Conservation (phyloP, 202 grass and related monocot species). For the Setaria viridis region DNA sequence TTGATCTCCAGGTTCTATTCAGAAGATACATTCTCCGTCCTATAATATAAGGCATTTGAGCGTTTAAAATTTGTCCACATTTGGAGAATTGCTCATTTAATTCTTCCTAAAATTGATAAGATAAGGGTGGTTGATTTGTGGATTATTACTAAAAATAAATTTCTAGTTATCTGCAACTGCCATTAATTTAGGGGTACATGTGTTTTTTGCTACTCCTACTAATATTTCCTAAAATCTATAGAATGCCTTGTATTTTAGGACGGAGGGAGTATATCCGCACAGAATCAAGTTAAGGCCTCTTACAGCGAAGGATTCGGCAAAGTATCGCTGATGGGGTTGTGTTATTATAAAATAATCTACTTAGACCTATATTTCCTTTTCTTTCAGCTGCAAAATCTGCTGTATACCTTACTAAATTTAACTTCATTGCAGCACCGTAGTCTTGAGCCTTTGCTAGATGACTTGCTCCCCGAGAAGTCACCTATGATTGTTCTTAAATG, state of each 20-base stretch:
- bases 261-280: slow-evolving; percentile 56
- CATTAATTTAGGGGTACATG: too few species aligned
- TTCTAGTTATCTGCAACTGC: too few species aligned
- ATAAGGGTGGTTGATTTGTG: too few species aligned
- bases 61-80: too few species aligned
- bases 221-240: too few species aligned
- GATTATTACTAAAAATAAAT: too few species aligned
- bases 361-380: background rate
- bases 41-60: too few species aligned
- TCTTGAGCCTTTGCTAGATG: slow-evolving; percentile 86
- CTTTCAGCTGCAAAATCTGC: slow-evolving; percentile 16
- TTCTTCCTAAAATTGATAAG: too few species aligned
- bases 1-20: slow-evolving; percentile 63
- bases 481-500: slow-evolving; percentile 93
- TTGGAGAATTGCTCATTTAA: too few species aligned
- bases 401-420: slow-evolving; percentile 28
- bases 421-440: slow-evolving; percentile 74
- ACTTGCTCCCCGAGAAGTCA: slow-evolving; percentile 84
- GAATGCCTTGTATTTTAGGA: too few species aligned
- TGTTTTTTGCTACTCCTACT: too few species aligned
- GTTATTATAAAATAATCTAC: slow-evolving; percentile 10
- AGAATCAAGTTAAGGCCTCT: slow-evolving; percentile 93
- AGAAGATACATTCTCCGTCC: slow-evolving; percentile 40
- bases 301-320: slow-evolving; percentile 77
- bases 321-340: slow-evolving; percentile 82